Conservation (phyloP, 106 monocot genomes). For the Dendrobium nobile region DNA sequence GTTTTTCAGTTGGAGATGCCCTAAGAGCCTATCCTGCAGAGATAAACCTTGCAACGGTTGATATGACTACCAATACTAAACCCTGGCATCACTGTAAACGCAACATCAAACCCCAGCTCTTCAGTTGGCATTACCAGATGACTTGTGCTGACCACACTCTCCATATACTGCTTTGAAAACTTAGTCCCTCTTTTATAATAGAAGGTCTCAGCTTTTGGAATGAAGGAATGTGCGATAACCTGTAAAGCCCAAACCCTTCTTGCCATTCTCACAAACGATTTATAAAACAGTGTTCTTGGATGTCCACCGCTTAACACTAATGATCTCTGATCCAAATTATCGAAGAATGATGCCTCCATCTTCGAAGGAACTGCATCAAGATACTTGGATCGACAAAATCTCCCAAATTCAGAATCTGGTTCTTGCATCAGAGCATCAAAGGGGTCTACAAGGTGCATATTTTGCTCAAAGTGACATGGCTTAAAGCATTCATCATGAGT, state of each 20-base stretch:
- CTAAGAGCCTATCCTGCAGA: slow-evolving; percentile 6
- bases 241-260: slow-evolving; percentile 77
- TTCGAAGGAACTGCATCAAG: slow-evolving; percentile 52
- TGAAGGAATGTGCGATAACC: slow-evolving; percentile 67
- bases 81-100: slow-evolving; percentile 85
- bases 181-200: slow-evolving; percentile 55
- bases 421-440: slow-evolving; percentile 67
- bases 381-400: slow-evolving; percentile 68
- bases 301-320: slow-evolving; percentile 62
- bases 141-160: slow-evolving; percentile 53
- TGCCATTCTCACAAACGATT: slow-evolving; percentile 71
- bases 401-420: slow-evolving; percentile 83
- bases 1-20: too few species aligned
- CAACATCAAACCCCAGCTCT: slow-evolving; percentile 44
- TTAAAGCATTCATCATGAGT: slow-evolving; percentile 60
- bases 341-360: slow-evolving; percentile 84
- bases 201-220: slow-evolving; percentile 59
- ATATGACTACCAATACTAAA: slow-evolving; percentile 63
- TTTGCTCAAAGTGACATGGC: slow-evolving; percentile 50
- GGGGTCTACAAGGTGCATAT: slow-evolving; percentile 58
- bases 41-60: slow-evolving; percentile 64
- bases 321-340: slow-evolving; percentile 75
- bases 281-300: slow-evolving; percentile 86
- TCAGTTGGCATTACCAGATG: slow-evolving; percentile 24
- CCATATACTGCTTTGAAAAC: slow-evolving; percentile 75